phyloP scores from a whole-genome alignment of 768 basidiomycete species.

The Amanita phalloides region DNA sequence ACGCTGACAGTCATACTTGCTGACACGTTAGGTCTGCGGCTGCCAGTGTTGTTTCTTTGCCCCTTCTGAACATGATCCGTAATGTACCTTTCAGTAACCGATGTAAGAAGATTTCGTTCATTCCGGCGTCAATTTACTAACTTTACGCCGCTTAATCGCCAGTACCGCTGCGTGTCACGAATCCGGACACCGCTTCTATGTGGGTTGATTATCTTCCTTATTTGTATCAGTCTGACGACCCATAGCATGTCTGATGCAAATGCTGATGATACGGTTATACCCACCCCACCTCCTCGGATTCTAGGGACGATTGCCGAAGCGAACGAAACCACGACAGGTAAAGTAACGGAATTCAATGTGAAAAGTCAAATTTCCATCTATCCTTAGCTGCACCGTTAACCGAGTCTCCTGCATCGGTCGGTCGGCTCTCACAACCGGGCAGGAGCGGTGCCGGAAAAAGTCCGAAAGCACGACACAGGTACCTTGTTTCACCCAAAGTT shows the following conservation, averaged over 20 bases:
- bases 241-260: slow-evolving; percentile 9
- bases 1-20: slow-evolving; percentile 3
- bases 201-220: slow-evolving; percentile 12
- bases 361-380: not conserved
- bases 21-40: slow-evolving; percentile 24
- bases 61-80: slow-evolving; percentile 33
- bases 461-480: not conserved
- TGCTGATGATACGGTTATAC: slow-evolving; percentile 9
- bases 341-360: not conserved
- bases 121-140: slow-evolving; percentile 4
- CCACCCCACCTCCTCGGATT: not conserved
- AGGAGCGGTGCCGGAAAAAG: not conserved
- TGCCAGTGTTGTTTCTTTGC: slow-evolving; percentile 39
- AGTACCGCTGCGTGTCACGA: slow-evolving; percentile 19
- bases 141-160: not conserved
- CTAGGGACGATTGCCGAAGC: slow-evolving; percentile 6
- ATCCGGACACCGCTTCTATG: slow-evolving; percentile 32
- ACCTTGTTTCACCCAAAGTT: not conserved
- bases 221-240: not conserved
- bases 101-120: slow-evolving; percentile 16
- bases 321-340: slow-evolving; percentile 3
- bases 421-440: not conserved
- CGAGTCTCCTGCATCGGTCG: slow-evolving; percentile 1
- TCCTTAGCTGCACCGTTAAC: not conserved
- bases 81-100: slow-evolving; percentile 37